Evolutionary conservation across 2,329 filamentous ascomycete species (phyloP).

Genomic region (Thielaviopsis euricoi): DNA sequence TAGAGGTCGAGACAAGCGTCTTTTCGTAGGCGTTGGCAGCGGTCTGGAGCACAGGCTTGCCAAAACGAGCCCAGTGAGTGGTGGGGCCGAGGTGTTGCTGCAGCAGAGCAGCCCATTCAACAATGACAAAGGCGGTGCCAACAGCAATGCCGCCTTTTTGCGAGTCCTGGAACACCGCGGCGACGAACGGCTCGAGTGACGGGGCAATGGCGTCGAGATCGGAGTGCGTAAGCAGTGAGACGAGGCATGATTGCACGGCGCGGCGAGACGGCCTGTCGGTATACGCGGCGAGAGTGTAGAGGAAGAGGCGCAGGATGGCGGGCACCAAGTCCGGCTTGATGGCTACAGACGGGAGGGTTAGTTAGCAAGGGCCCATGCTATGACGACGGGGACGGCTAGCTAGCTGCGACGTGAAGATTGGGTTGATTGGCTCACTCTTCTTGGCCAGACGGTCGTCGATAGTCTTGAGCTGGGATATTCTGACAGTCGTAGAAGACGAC

Average conservation of each 20-base stretch:
- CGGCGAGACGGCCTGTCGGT: constrained; percentile 68
- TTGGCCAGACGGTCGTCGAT: constrained; percentile 40
- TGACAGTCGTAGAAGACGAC: constrained; percentile 43
- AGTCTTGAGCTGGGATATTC: constrained; percentile 36
- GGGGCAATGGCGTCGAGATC: constrained; percentile 33
- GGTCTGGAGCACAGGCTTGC: constrained; percentile 47
- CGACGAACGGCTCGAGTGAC: constrained; percentile 46
- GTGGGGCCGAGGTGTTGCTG: constrained; percentile 53
- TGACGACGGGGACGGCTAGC: not conserved
- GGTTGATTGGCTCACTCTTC: constrained; percentile 31
- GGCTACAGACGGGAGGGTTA: constrained; percentile 19
- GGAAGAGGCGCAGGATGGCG: constrained; percentile 53
- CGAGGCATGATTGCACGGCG: constrained; percentile 68
- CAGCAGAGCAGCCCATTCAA: constrained; percentile 76
- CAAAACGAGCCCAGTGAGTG: constrained; percentile 46
- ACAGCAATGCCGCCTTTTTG: constrained; percentile 63
- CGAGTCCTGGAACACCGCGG: constrained; percentile 53
- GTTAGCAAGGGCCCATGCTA: not conserved
- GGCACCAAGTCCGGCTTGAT: constrained; percentile 32
- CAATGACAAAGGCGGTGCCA: constrained; percentile 68
- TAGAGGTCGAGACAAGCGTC: constrained; percentile 51
- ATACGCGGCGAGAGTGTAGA: constrained; percentile 78
- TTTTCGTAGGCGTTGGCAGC: constrained; percentile 62
- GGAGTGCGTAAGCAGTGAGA: constrained; percentile 42
- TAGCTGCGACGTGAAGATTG: not conserved